Conservation (phyloP, 177 flowering plant genomes). For the Viscum album region DNA sequence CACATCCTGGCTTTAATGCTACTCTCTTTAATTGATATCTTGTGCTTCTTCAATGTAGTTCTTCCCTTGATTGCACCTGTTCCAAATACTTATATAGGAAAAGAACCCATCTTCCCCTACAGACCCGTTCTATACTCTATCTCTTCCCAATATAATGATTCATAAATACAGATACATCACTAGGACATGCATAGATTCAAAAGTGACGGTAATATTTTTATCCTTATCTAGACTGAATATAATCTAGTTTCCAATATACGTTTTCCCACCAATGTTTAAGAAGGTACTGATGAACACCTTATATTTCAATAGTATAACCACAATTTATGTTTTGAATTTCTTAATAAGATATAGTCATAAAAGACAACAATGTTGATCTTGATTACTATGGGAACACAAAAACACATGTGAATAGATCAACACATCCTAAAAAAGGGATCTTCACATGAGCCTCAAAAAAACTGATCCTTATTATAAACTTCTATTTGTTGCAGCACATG, state of each 20-base stretch:
- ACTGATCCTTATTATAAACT: no score
- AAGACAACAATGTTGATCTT: slow-evolving; percentile 20
- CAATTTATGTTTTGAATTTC: slow-evolving; percentile 59
- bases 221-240: slow-evolving; percentile 46
- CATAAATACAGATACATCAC: slow-evolving; percentile 60
- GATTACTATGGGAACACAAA: slow-evolving; percentile 23
- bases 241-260: slow-evolving; percentile 90
- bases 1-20: slow-evolving; percentile 26
- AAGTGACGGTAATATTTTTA: slow-evolving; percentile 69
- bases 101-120: slow-evolving; percentile 81
- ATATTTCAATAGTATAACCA: slow-evolving; percentile 22
- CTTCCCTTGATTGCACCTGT: slow-evolving; percentile 29
- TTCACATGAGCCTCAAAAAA: no score
- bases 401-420: slow-evolving; percentile 29
- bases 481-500: no score
- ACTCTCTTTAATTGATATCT: slow-evolving; percentile 24
- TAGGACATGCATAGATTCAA: slow-evolving; percentile 92
- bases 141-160: slow-evolving; percentile 77
- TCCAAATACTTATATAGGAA: slow-evolving; percentile 28
- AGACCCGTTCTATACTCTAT: slow-evolving; percentile 50
- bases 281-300: neutral
- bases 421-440: no score
- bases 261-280: slow-evolving; percentile 58
- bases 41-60: slow-evolving; percentile 17
- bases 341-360: slow-evolving; percentile 74